phyloP scores from a whole-genome alignment of 345 rosid species.

The Gynandropsis gynandra region DNA sequence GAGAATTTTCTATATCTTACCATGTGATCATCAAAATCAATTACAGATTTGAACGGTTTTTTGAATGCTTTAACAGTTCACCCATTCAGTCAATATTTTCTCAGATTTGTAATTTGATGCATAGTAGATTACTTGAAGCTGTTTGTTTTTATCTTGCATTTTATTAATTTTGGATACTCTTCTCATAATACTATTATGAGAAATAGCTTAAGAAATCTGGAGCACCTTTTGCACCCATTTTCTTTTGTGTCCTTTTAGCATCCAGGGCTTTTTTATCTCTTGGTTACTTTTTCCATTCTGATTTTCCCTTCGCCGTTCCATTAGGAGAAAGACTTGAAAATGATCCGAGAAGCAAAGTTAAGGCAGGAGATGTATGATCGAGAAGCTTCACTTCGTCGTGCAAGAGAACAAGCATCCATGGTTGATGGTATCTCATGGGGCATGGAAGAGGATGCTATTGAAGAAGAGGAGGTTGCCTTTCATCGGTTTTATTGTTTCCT shows the following conservation, averaged over 20 bases:
- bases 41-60: neutral
- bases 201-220: neutral
- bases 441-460: slow-evolving; percentile 96
- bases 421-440: slow-evolving; percentile 99
- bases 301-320: slow-evolving; percentile 12
- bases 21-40: neutral
- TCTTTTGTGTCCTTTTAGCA: slow-evolving; percentile 4
- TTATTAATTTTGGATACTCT: neutral
- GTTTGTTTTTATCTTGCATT: neutral
- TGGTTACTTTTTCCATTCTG: neutral
- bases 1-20: slow-evolving; percentile 1
- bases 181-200: neutral
- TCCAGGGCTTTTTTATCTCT: neutral
- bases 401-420: slow-evolving; percentile 65
- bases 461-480: slow-evolving; percentile 76
- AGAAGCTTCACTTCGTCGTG: slow-evolving; percentile 83
- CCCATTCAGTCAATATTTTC: neutral
- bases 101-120: neutral
- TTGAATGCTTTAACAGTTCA: too few species aligned
- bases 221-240: slow-evolving; percentile 4
- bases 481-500: neutral
- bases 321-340: slow-evolving; percentile 64
- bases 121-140: neutral
- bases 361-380: slow-evolving; percentile 54
- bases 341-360: slow-evolving; percentile 49